Conservation (phyloP, 2,329 filamentous ascomycete species). For the Colletotrichum australisinense region DNA sequence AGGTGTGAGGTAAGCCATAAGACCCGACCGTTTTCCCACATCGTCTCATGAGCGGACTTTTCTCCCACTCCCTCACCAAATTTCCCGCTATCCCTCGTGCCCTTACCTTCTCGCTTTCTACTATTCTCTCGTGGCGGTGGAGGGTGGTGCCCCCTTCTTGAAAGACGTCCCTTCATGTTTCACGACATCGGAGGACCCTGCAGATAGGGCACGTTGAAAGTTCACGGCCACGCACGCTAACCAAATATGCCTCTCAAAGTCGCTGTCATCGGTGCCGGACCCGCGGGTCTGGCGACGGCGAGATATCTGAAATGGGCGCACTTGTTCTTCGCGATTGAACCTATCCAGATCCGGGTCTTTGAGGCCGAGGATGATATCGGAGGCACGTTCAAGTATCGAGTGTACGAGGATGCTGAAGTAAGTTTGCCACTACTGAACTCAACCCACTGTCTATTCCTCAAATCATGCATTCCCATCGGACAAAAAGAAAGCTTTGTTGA, state of each 20-base stretch:
- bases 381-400: slow-evolving; percentile 59
- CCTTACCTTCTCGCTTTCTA: neutral
- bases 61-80: neutral
- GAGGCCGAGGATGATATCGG: slow-evolving; percentile 57
- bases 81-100: neutral
- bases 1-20: slow-evolving; percentile 20
- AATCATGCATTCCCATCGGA: neutral
- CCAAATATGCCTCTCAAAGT: slow-evolving; percentile 40
- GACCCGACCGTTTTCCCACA: slow-evolving; percentile 18
- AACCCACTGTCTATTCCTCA: neutral
- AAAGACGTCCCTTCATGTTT: slow-evolving; percentile 3
- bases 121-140: neutral
- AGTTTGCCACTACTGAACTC: neutral
- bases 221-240: neutral
- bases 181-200: slow-evolving; percentile 25
- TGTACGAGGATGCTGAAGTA: slow-evolving; percentile 59
- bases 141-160: neutral
- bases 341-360: slow-evolving; percentile 56
- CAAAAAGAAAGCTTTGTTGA: neutral
- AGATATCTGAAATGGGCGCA: slow-evolving; percentile 55
- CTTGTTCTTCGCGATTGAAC: slow-evolving; percentile 49
- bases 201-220: neutral
- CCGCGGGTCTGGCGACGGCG: slow-evolving; percentile 55
- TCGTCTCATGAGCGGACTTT: slow-evolving; percentile 18
- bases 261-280: slow-evolving; percentile 56